These are phyloP conservation scores for Trichoderma guizhouense DNA, from an alignment of 2,329 filamentous ascomycete genomes.

Conservation along the genomic window DNA sequence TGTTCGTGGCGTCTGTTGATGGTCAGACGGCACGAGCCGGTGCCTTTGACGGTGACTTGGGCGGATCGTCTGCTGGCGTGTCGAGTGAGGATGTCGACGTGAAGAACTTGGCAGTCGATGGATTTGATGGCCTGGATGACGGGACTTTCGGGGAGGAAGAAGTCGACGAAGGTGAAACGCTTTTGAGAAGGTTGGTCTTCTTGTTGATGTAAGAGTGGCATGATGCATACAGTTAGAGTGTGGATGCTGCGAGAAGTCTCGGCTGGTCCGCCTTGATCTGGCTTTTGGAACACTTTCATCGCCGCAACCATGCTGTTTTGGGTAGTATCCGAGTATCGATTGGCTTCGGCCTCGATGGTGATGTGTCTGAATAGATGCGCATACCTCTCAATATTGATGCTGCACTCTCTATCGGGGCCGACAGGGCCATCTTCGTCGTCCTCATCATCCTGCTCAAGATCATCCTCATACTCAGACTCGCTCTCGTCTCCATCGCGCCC, in stretches of 20 bases:
- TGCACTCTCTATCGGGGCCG: not conserved
- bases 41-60: not conserved
- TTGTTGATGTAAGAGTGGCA: conserved; percentile 25
- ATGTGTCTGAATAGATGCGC: conserved; percentile 40
- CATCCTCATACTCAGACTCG: conserved; percentile 21
- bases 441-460: conserved; percentile 9
- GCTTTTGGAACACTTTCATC: conserved; percentile 34
- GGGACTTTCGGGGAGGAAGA: conserved; percentile 31
- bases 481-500: not conserved
- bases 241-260: conserved; percentile 31
- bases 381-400: conserved; percentile 36
- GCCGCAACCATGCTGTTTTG: conserved; percentile 34
- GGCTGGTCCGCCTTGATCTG: conserved; percentile 9
- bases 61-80: not conserved
- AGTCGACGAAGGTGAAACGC: conserved; percentile 35
- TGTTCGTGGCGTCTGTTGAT: conserved; percentile 22
- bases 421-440: not conserved
- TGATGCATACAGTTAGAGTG: conserved; percentile 43
- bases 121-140: conserved; percentile 32
- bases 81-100: conserved; percentile 32
- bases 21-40: conserved; percentile 14
- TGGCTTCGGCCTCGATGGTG: conserved; percentile 42
- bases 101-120: conserved; percentile 36
- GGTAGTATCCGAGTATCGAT: conserved; percentile 31
- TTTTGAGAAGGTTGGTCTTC: conserved; percentile 9